A percentile compares a stretch with the other conserved stretches of the same genome.
These are phyloP conservation scores for Cercospora sp. DNA, from an alignment of 2,329 filamentous ascomycete species.

Conservation along the genomic window DNA sequence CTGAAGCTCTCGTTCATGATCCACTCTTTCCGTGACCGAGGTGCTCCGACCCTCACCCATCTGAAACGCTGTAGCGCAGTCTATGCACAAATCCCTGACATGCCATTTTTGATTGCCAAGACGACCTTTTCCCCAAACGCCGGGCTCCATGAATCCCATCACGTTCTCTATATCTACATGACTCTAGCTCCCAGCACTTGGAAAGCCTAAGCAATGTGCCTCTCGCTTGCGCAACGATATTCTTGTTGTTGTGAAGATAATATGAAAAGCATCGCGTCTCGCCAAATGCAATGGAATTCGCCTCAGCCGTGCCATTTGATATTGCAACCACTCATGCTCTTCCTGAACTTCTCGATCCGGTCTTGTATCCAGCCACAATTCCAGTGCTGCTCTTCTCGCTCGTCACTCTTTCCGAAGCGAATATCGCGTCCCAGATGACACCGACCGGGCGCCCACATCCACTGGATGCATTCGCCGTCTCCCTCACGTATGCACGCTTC, in stretches of 20 bases:
- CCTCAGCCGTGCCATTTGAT: slow-evolving; percentile 28
- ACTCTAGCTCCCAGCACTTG: background rate
- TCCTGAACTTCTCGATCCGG: slow-evolving; percentile 30
- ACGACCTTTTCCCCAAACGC: background rate
- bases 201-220: background rate
- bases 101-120: background rate
- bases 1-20: background rate
- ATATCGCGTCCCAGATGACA: slow-evolving; percentile 39
- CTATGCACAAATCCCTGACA: background rate
- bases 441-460: slow-evolving; percentile 39
- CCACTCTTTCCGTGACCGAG: background rate
- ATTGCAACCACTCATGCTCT: slow-evolving; percentile 29
- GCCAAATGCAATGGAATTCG: background rate
- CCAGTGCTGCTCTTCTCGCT: slow-evolving; percentile 35
- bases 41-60: background rate
- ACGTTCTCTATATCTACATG: background rate
- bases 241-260: background rate
- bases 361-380: slow-evolving; percentile 38
- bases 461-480: slow-evolving; percentile 38
- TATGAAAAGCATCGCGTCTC: background rate
- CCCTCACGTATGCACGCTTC: slow-evolving; percentile 31
- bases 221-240: background rate
- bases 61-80: background rate
- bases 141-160: background rate
- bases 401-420: slow-evolving; percentile 38